Conservation (phyloP, 345 rosid species). For the Psidium friedrichsthalianum region DNA sequence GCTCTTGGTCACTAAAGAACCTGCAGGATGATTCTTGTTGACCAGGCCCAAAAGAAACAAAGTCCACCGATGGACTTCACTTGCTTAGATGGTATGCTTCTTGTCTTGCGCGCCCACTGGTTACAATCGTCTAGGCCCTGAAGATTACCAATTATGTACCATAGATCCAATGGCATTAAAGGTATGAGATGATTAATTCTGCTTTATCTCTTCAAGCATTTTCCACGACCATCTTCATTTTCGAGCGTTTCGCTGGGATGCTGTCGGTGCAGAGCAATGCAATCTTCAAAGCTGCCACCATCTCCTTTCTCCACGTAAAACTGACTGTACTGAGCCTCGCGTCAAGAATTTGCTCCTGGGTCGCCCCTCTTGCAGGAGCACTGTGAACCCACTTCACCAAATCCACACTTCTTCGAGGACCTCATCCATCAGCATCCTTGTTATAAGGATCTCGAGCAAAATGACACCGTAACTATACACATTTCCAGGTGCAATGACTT, state of each 20-base stretch:
- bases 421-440: constrained; percentile 72
- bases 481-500: constrained; percentile 91
- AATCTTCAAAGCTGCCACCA: constrained; percentile 90
- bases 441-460: constrained; percentile 81
- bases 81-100: no score
- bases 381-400: constrained; percentile 96
- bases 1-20: no score
- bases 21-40: no score
- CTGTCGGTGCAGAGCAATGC: constrained; percentile 74
- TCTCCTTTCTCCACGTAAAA: constrained; percentile 87
- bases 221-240: constrained; percentile 87
- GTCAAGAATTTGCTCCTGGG: constrained; percentile 70
- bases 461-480: constrained; percentile 95
- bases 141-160: neutral
- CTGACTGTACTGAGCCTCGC: constrained; percentile 72
- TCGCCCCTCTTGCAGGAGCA: constrained; percentile 69
- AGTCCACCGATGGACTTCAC: no score
- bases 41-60: no score
- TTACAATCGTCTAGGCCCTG: neutral
- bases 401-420: constrained; percentile 78
- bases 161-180: neutral
- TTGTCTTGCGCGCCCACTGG: neutral
- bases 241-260: constrained; percentile 74
- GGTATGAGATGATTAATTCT: constrained; percentile 12
- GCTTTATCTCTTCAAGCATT: constrained; percentile 75